Conservation (phyloP, 2,329 filamentous ascomycete genomes). For the Botrytis byssoidea region DNA sequence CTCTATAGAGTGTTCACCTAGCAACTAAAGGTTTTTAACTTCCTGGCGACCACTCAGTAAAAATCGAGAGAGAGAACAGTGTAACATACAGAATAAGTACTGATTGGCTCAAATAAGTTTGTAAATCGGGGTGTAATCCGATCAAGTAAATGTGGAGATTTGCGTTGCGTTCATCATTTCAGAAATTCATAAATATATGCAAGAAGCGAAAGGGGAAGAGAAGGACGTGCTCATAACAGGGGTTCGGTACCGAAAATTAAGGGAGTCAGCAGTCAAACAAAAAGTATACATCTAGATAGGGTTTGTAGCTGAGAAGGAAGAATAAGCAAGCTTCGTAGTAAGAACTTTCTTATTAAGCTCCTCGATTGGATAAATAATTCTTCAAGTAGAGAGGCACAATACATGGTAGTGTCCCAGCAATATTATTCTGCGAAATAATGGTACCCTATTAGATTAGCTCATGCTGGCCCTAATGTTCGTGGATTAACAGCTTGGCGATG, state of each 20-base stretch:
- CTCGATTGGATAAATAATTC: background rate
- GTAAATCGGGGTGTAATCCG: background rate
- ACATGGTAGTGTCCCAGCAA: background rate
- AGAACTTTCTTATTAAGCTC: background rate
- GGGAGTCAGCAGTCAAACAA: background rate
- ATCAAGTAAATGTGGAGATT: constrained; percentile 3
- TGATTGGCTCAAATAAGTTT: background rate
- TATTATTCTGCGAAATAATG: background rate
- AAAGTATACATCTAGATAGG: background rate
- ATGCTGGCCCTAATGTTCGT: constrained; percentile 7
- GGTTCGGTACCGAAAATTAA: constrained; percentile 1
- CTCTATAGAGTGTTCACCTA: background rate
- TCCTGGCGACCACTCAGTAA: background rate
- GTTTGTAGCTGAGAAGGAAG: background rate
- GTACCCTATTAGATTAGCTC: background rate
- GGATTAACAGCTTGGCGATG: background rate
- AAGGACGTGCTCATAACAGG: background rate
- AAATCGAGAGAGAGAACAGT: too few species aligned
- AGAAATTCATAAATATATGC: background rate
- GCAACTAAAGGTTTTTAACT: background rate
- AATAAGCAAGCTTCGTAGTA: background rate
- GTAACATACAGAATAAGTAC: background rate
- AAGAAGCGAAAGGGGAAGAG: background rate
- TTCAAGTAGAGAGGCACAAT: background rate
- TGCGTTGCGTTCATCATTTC: background rate